Evolutionary conservation across 768 basidiomycete species (phyloP).

Genomic region (Hericium rajendrae): DNA sequence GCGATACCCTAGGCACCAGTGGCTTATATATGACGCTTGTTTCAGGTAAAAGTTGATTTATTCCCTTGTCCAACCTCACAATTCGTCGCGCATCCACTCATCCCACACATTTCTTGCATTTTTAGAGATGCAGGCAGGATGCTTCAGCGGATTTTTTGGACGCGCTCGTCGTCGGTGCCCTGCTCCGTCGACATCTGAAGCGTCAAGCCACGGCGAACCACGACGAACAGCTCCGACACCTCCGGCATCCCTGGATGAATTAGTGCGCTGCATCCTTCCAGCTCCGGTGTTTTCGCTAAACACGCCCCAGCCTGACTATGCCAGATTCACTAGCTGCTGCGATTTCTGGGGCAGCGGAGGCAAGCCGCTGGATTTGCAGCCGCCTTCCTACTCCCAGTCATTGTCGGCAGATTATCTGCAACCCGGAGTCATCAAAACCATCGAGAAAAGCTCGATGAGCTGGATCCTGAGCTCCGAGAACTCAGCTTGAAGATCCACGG

Average conservation of each 20-base stretch:
- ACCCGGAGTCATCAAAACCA: conserved; percentile 37
- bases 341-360: conserved; percentile 5
- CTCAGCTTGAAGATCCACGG: conserved; percentile 69
- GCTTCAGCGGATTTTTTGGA: conserved; percentile 11
- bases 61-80: no score
- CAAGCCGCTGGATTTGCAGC: conserved; percentile 11
- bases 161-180: conserved; percentile 1
- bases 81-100: no score
- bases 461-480: conserved; percentile 43
- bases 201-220: not conserved
- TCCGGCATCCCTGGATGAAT: not conserved
- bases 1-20: no score
- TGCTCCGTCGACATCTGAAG: conserved; percentile 1
- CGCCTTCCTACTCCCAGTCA: conserved; percentile 16
- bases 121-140: not conserved
- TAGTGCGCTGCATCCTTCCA: not conserved
- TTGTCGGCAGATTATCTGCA: conserved; percentile 3
- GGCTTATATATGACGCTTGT: no score
- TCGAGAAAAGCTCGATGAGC: conserved; percentile 45
- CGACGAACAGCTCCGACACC: not conserved
- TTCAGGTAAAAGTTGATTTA: no score
- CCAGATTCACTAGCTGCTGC: conserved; percentile 10
- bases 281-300: not conserved
- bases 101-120: no score
- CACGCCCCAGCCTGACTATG: conserved; percentile 9